These are phyloP conservation scores for Penicillium cinerascens DNA, from an alignment of 495 filamentous ascomycete genomes.

Conservation along the genomic window DNA sequence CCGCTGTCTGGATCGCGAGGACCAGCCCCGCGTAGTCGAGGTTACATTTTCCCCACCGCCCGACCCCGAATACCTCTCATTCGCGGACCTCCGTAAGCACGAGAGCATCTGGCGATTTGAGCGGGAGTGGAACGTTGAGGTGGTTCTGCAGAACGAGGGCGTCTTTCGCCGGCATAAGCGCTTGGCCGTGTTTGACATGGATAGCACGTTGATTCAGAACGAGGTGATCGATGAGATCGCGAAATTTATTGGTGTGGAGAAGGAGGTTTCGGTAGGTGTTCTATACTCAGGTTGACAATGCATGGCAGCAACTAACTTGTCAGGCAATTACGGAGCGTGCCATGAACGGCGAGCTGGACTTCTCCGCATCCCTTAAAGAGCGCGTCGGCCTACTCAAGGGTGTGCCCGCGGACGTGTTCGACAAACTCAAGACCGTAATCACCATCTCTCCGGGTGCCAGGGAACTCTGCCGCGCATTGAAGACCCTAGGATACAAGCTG, in stretches of 20 bases:
- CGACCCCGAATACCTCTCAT: slow-evolving; percentile 61
- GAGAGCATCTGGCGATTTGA: slow-evolving; percentile 80
- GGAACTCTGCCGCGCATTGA: slow-evolving; percentile 68
- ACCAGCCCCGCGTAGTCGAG: slow-evolving; percentile 65
- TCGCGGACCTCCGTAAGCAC: slow-evolving; percentile 68
- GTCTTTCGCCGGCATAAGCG: slow-evolving; percentile 74
- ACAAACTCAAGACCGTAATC: slow-evolving; percentile 65
- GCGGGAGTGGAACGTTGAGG: slow-evolving; percentile 82
- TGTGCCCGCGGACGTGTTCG: slow-evolving; percentile 74
- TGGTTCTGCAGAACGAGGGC: slow-evolving; percentile 65
- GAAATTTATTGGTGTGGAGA: slow-evolving; percentile 68
- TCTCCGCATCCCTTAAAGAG: slow-evolving; percentile 72
- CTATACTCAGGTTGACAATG: background rate
- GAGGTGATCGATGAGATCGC: slow-evolving; percentile 97
- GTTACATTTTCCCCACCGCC: slow-evolving; percentile 66
- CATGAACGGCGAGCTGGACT: slow-evolving; percentile 97
- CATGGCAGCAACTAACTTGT: slow-evolving; percentile 14
- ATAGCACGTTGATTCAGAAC: slow-evolving; percentile 91
- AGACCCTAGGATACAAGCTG: slow-evolving; percentile 72
- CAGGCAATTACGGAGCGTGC: slow-evolving; percentile 81
- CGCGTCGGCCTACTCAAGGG: slow-evolving; percentile 78
- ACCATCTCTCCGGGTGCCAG: slow-evolving; percentile 77
- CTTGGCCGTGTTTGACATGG: slow-evolving; percentile 95
- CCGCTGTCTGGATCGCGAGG: slow-evolving; percentile 62
- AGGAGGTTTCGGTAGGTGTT: slow-evolving; percentile 54